Evolutionary conservation across 768 basidiomycete species (phyloP).

Genomic region (Stropharia rugosoannulata): DNA sequence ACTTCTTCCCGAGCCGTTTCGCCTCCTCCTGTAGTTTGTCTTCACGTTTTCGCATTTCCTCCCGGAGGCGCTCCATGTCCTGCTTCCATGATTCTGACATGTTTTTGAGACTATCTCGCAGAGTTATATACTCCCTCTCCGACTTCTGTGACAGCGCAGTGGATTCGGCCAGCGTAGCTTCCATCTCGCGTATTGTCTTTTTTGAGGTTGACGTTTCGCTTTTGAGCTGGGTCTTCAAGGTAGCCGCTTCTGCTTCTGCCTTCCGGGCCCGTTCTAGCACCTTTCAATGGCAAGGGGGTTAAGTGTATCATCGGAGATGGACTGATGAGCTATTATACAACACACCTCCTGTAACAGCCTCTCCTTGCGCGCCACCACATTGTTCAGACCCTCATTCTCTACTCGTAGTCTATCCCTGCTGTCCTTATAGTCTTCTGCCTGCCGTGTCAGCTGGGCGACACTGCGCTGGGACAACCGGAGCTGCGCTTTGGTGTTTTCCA

Average conservation of each 20-base stretch:
- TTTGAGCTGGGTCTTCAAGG: constrained; percentile 73
- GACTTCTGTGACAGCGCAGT: constrained; percentile 76
- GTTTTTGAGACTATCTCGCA: constrained; percentile 74
- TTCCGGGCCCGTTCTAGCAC: constrained; percentile 83
- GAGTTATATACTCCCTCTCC: constrained; percentile 78
- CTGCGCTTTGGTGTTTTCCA: constrained; percentile 87
- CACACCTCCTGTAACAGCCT: constrained; percentile 80
- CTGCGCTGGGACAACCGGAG: constrained; percentile 77
- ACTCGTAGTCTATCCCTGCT: constrained; percentile 76
- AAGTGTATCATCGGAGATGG: no score
- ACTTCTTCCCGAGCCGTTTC: constrained; percentile 69
- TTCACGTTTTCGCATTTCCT: constrained; percentile 76
- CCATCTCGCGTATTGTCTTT: constrained; percentile 80
- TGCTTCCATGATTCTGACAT: constrained; percentile 73
- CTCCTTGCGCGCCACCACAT: constrained; percentile 87
- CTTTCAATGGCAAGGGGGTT: constrained; percentile 26
- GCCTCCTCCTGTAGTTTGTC: constrained; percentile 67
- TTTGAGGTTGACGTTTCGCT: constrained; percentile 70
- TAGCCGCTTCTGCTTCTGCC: constrained; percentile 73
- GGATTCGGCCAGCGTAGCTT: constrained; percentile 67
- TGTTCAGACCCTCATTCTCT: constrained; percentile 87
- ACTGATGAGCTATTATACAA: no score
- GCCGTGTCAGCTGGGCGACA: constrained; percentile 81
- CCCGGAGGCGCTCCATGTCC: constrained; percentile 68
- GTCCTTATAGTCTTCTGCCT: constrained; percentile 88